Base-by-base conservation (phyloP, 345 rosid genomes). In the Citrus hindsii region DNA sequence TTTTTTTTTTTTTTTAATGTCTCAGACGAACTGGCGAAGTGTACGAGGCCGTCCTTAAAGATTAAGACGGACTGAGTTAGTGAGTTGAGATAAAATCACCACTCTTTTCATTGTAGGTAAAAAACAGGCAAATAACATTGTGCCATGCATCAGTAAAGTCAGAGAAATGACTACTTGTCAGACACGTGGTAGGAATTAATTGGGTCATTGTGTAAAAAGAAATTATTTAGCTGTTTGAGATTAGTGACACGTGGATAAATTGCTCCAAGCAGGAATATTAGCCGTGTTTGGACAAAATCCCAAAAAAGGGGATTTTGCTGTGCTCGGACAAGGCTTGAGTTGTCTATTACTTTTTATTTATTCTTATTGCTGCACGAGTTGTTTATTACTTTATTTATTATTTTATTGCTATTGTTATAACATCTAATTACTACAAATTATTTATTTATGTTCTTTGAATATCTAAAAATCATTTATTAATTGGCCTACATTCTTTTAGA, bases 81-180 rank as follows among this genome's bases (percentile, higher is more conserved):
- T 2, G 32, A 53, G 51, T 4, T 0, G 4, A 2, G 19, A 12
- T 24, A 48, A 22, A 53, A 9, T 75, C 8, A 66, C 53, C 0
- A 0, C 2, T 0, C 7, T 4, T 5, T 6, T 51, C 4, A 4
- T 10, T 12, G 14, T 33, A 24, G 22, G 14, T 16, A 12, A 46
- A 51, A 55, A 25, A 25, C 56, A 8, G 14, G 6, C 53, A 25
- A 35, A 56, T 67, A 22, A 40, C 4, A 14, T 5, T 19, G 2
- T 7, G 79, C 55, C 67, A 76, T 40, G 71, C 25, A 2, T 22
- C 3, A 4, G 1, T 10, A 6, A 42, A 27, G 14, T 37, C 2
- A 28, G 12, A 14, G 0, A 1, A 12, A 4, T 1, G 9, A 9
- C 8, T 4, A 7, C 0, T 4, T 4, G 32, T 0, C 10, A 7